Evolutionary conservation across 495 filamentous ascomycete genomes (phyloP), one percentile per base, ranked within the genome.

Genomic region (Endocarpon pusillum): DNA sequence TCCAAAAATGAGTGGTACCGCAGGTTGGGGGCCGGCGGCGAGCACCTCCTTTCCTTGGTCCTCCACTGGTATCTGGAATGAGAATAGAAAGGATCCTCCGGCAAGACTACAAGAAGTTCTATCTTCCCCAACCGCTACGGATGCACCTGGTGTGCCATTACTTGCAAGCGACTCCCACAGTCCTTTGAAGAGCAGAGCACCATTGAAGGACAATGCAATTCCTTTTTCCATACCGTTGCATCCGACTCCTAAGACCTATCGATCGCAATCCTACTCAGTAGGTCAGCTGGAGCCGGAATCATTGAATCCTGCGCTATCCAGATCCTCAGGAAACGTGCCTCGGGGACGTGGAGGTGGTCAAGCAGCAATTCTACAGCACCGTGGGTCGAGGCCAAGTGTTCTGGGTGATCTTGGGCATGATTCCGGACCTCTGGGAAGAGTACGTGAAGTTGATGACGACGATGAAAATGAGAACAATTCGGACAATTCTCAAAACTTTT

Each of bases 181-280:
- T 35, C 67, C 70, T 4, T 60, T 69, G 16, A 59, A 62, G 37
- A 38, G 44, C 40, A 58, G 63, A 23, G 66, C 66, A 3, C 60
- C 59, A 26, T 54, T 62, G 26, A 62, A 71, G 5, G 78, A 82
- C 37, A 55, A 65, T 3, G 46, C 57, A 11, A 81, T 93, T 37
- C 85, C 85, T 10, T 91, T 94, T 39, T 69, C 81, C 4, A 93
- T 93, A 38, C 86, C 86, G 3, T 61, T 94, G 10, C 81, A 93
- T 40, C 86, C 86, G 3, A 89, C 84, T 1, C 81, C 78, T 7
- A 89, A 93, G 47, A 87, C 80, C 1, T 91, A 91, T 46, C 78
- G 89, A 20, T 97, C 89, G 10, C 82, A 92, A 57, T 97, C 89
- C 3, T 96, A 94, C 51, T 94, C 87, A 1, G 86, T 94, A 19